These are phyloP conservation scores for Ilex aquifolium DNA, from an alignment of 257 asterid species.

Conservation along the genomic window DNA sequence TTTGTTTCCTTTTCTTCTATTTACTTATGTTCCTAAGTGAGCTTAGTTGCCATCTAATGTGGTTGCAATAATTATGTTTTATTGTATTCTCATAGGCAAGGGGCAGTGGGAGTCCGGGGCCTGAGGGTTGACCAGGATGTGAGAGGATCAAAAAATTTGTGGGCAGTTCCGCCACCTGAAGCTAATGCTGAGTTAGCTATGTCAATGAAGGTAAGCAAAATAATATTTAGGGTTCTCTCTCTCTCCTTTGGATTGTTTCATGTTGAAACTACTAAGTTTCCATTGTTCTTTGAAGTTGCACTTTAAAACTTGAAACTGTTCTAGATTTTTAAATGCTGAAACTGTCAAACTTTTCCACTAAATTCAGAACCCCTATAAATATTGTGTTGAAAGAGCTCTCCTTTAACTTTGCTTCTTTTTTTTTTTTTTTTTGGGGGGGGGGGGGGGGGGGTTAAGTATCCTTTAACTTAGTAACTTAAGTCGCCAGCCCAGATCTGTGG, in stretches of 20 bases:
- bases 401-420: too few species aligned
- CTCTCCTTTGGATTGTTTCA: not conserved
- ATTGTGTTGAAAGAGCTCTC: too few species aligned
- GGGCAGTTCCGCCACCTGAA: constrained; percentile 42
- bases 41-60: not conserved
- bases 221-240: not conserved
- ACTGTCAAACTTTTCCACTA: too few species aligned
- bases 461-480: too few species aligned
- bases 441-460: too few species aligned
- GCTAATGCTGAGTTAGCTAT: constrained; percentile 38
- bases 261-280: not conserved
- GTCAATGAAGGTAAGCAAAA: constrained; percentile 46
- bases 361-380: too few species aligned
- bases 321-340: too few species aligned
- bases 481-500: too few species aligned
- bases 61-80: not conserved
- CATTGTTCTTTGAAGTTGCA: too few species aligned
- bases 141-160: constrained; percentile 44
- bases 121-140: constrained; percentile 35
- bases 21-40: not conserved
- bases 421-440: too few species aligned
- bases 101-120: constrained; percentile 41
- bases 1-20: too few species aligned
- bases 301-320: too few species aligned
- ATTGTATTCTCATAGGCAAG: constrained; percentile 39